A percentile compares a stretch with the other conserved stretches of the same genome.
Evolutionary conservation across 2,329 filamentous ascomycete genomes (phyloP).

Genomic region (Trichophyton equinum): DNA sequence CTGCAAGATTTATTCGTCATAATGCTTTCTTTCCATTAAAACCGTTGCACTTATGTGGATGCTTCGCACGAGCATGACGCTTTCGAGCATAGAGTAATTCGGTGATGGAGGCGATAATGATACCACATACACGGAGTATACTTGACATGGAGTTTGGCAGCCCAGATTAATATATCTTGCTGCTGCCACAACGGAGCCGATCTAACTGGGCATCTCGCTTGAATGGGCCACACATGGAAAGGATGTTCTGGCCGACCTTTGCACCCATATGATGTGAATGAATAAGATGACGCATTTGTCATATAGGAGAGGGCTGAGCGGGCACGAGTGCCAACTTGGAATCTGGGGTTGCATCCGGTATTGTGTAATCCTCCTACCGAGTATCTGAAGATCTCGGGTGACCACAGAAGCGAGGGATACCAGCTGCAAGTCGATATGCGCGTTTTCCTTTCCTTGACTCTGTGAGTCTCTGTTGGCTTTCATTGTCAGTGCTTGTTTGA

Average conservation of each 20-base stretch:
- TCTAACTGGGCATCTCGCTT: neutral
- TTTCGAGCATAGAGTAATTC: neutral
- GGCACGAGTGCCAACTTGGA: neutral
- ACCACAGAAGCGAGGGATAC: neutral
- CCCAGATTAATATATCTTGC: neutral
- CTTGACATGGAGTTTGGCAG: neutral
- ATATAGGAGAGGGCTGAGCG: neutral
- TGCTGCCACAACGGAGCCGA: neutral
- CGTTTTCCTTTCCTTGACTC: no score
- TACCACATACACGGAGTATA: neutral
- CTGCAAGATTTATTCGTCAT: constrained; percentile 1
- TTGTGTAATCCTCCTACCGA: neutral
- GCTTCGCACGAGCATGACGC: neutral
- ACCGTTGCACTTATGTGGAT: constrained; percentile 1
- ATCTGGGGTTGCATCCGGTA: neutral
- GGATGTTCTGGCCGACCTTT: neutral
- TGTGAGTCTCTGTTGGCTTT: neutral
- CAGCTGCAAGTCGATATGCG: no score
- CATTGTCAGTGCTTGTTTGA: neutral
- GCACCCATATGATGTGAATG: neutral
- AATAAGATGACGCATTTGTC: neutral
- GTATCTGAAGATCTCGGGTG: neutral
- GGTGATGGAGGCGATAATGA: neutral
- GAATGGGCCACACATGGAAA: neutral
- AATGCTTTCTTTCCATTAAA: neutral